phyloP scores from a whole-genome alignment of 2,329 filamentous ascomycete genomes.

The Colletotrichum sp. region DNA sequence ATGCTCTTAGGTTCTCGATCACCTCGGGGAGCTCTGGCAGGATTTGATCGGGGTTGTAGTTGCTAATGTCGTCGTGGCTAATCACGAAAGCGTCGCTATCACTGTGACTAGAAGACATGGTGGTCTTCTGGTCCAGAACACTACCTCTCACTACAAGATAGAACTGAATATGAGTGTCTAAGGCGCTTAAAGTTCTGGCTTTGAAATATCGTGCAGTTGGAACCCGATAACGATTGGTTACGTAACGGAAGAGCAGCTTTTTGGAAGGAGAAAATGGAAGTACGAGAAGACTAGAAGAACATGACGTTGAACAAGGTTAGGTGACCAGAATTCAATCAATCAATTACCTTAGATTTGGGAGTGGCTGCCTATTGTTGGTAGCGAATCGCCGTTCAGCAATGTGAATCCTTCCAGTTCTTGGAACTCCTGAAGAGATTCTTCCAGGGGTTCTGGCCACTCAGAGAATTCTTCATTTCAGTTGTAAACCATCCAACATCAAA shows the following conservation, averaged over 20 bases:
- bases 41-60: background rate
- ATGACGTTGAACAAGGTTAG: background rate
- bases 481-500: background rate
- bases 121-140: background rate
- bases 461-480: rapidly evolving
- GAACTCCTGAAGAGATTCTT: background rate
- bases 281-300: background rate
- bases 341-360: background rate
- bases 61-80: constrained; percentile 1
- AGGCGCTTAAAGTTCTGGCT: background rate
- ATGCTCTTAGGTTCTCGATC: background rate
- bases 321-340: background rate
- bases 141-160: rapidly evolving
- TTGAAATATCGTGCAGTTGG: background rate
- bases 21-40: background rate
- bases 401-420: background rate
- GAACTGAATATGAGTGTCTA: background rate
- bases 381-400: background rate
- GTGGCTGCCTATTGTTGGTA: background rate
- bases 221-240: background rate
- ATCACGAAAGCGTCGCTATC: constrained; percentile 29
- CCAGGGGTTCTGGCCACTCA: background rate
- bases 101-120: background rate
- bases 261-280: too few species aligned
- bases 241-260: too few species aligned